phyloP scores from a whole-genome alignment of 768 basidiomycete species.

The Mycena maculata region DNA sequence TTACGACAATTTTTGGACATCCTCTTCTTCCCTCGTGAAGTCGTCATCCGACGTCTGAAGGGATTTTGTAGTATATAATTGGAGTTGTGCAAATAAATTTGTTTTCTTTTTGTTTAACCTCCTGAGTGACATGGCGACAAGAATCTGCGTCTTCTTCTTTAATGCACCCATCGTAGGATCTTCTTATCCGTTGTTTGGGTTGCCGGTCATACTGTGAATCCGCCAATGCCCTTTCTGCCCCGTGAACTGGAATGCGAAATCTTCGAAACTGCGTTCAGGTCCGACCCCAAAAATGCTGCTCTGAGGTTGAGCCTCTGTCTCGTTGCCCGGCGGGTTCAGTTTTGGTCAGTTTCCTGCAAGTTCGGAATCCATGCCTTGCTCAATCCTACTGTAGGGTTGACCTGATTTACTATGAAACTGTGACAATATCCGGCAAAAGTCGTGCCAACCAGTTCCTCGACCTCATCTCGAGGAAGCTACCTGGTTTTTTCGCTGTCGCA shows the following conservation, averaged over 20 bases:
- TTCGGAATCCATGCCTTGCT: too few species aligned
- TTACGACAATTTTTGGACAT: conserved; percentile 93
- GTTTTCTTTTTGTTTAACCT: background rate
- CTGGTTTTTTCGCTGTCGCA: too few species aligned
- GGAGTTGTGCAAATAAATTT: background rate
- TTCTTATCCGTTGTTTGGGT: too few species aligned
- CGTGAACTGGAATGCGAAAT: conserved; percentile 10
- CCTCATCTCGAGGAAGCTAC: too few species aligned
- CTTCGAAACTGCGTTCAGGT: conserved; percentile 9
- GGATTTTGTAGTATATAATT: conserved; percentile 5
- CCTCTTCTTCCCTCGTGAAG: conserved; percentile 45
- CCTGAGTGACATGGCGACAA: too few species aligned
- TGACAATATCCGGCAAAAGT: too few species aligned
- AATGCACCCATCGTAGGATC: too few species aligned
- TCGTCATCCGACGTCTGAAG: conserved; percentile 19
- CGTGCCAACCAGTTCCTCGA: too few species aligned
- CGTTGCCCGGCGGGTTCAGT: conserved; percentile 15
- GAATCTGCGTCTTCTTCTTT: too few species aligned
- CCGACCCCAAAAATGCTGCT: background rate
- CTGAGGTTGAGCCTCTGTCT: conserved; percentile 11
- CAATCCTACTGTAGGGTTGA: background rate
- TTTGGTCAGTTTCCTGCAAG: conserved; percentile 7
- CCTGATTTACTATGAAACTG: too few species aligned
- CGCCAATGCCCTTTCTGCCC: background rate
- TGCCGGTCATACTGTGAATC: too few species aligned